These are phyloP conservation scores for Diophrys appendiculata DNA, from an alignment of 73 alveolate genomes.

Conservation along the genomic window DNA sequence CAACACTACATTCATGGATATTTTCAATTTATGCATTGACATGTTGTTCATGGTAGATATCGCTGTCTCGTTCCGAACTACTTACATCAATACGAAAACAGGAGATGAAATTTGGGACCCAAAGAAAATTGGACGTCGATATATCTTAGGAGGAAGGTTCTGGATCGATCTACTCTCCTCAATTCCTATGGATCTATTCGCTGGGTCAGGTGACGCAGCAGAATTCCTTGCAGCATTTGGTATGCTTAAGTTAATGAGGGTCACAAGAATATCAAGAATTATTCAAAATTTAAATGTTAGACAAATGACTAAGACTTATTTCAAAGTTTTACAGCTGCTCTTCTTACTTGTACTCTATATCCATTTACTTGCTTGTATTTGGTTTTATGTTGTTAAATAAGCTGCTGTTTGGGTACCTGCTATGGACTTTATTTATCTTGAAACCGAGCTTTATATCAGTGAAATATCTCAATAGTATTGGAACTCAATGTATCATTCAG, in stretches of 20 bases:
- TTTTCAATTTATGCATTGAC: constrained; percentile 39
- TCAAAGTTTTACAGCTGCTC: constrained; percentile 36
- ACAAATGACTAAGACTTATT: constrained; percentile 26
- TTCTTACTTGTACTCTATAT: constrained; percentile 32
- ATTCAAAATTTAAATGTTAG: constrained; percentile 50
- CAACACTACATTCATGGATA: not conserved
- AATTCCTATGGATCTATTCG: constrained; percentile 56
- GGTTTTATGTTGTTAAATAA: constrained; percentile 3
- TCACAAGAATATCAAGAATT: constrained; percentile 38
- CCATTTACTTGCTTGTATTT: constrained; percentile 25
- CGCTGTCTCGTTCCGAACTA: constrained; percentile 60
- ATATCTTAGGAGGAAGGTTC: constrained; percentile 38
- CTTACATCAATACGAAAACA: constrained; percentile 18
- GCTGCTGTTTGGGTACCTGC: constrained; percentile 28
- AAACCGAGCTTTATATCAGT: constrained; percentile 2
- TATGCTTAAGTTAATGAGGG: constrained; percentile 58
- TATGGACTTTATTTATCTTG: not conserved
- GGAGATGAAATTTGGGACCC: constrained; percentile 53
- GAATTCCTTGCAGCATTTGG: constrained; percentile 15
- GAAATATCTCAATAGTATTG: constrained; percentile 13
- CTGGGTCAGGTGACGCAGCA: not conserved
- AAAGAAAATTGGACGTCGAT: constrained; percentile 29
- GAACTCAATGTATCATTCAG: constrained; percentile 46
- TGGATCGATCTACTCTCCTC: constrained; percentile 52
- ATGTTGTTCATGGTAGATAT: constrained; percentile 56